A percentile compares a stretch with the other conserved stretches of the same genome.
Evolutionary conservation across 2,329 filamentous ascomycete genomes (phyloP).

Genomic region (Monosporascus cannonballus): DNA sequence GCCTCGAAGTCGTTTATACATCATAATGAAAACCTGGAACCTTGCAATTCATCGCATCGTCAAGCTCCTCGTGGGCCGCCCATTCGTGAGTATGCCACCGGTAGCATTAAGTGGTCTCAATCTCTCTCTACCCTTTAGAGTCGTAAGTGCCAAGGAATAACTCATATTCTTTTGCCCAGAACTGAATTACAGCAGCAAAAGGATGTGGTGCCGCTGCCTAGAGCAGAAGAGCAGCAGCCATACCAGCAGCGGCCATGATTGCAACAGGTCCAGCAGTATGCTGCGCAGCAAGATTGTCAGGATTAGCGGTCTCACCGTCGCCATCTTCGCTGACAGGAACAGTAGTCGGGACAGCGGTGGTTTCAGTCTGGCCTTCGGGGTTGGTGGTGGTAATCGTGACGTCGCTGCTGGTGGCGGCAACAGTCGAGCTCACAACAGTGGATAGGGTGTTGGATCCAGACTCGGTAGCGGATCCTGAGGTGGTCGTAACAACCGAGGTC

Average conservation of each 20-base stretch:
- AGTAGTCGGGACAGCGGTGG: slow-evolving; percentile 1
- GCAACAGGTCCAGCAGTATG: slow-evolving; percentile 23
- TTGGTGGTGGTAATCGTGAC: slow-evolving; percentile 15
- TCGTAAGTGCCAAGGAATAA: slow-evolving; percentile 1
- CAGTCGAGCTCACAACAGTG: slow-evolving; percentile 15
- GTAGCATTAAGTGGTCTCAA: slow-evolving; percentile 18
- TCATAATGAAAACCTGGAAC: slow-evolving; percentile 19
- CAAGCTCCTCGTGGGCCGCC: slow-evolving; percentile 14
- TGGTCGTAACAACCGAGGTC: slow-evolving; percentile 7
- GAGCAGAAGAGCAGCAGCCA: slow-evolving; percentile 20
- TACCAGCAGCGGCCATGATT: slow-evolving; percentile 22
- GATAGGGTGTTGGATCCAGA: slow-evolving; percentile 14
- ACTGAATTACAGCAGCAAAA: background rate
- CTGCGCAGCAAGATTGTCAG: slow-evolving; percentile 7
- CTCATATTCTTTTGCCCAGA: slow-evolving; percentile 2
- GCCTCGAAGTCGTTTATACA: slow-evolving; percentile 25
- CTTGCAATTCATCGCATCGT: slow-evolving; percentile 16
- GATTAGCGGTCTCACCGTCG: background rate
- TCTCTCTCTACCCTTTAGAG: slow-evolving; percentile 15
- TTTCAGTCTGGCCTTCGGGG: slow-evolving; percentile 3
- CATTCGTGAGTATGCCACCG: slow-evolving; percentile 13
- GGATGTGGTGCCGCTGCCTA: slow-evolving; percentile 8
- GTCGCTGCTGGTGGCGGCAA: slow-evolving; percentile 13
- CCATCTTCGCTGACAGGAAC: slow-evolving; percentile 2
- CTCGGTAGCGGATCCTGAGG: slow-evolving; percentile 11